Evolutionary conservation across 352 stramenopile species (phyloP).

Genomic region (Phytophthora pini): DNA sequence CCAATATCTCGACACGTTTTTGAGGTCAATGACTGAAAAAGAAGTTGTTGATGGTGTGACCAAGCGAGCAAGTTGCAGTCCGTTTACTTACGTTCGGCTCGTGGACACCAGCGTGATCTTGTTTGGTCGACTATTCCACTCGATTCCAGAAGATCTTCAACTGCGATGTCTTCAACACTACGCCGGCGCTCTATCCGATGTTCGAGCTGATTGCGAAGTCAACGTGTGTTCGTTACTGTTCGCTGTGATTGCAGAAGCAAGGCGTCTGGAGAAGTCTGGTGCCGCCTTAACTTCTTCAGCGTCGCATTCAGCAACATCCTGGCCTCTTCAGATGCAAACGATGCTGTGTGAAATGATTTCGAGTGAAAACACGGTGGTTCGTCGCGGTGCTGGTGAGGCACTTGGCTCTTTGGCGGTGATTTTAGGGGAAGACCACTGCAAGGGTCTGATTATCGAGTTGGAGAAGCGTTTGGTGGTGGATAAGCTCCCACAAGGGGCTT

Average conservation of each 20-base stretch:
- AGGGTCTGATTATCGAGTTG: constrained; percentile 66
- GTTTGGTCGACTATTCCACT: constrained; percentile 82
- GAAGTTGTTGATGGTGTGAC: constrained; percentile 34
- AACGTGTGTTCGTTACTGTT: constrained; percentile 86
- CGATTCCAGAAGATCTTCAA: constrained; percentile 84
- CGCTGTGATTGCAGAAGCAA: constrained; percentile 64
- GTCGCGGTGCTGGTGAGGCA: constrained; percentile 75
- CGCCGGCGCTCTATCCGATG: constrained; percentile 65
- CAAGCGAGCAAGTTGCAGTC: constrained; percentile 59
- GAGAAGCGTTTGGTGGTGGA: constrained; percentile 74
- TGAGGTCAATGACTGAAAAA: constrained; percentile 48
- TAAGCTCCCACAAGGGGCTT: constrained; percentile 50
- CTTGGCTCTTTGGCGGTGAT: constrained; percentile 67
- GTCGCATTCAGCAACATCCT: constrained; percentile 43
- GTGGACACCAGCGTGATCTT: constrained; percentile 81
- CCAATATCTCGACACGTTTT: constrained; percentile 85
- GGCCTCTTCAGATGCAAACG: constrained; percentile 77
- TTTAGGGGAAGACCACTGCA: constrained; percentile 56
- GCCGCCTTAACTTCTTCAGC: constrained; percentile 15
- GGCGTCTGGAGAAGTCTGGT: constrained; percentile 35
- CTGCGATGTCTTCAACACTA: constrained; percentile 86
- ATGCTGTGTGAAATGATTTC: constrained; percentile 86
- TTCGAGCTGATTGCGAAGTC: constrained; percentile 65
- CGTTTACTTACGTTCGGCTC: constrained; percentile 82
- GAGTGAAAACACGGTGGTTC: constrained; percentile 67